phyloP scores from a whole-genome alignment of 176 grass and related monocot genomes.

The Triticum urartu region DNA sequence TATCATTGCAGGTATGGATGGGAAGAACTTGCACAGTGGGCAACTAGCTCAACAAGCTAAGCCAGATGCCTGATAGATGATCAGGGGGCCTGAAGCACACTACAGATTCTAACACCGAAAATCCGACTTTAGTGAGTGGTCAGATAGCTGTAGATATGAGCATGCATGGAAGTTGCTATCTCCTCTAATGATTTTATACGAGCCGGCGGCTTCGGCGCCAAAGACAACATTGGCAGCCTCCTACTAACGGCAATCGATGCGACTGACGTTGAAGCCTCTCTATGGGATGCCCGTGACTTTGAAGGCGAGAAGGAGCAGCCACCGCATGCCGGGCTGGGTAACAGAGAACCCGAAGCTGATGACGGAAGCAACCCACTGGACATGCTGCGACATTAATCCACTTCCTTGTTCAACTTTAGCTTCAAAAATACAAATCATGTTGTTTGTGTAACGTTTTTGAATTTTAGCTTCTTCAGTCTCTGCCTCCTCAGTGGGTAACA shows the following conservation, averaged over 20 bases:
- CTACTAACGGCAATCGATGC: conserved; percentile 55
- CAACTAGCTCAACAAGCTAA: no score
- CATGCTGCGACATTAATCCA: background rate
- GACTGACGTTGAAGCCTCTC: conserved; percentile 55
- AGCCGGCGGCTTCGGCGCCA: conserved; percentile 60
- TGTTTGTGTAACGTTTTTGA: background rate
- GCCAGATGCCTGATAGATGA: no score
- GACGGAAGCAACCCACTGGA: no score
- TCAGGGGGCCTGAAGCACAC: background rate
- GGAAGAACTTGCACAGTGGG: no score
- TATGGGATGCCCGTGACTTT: conserved; percentile 41
- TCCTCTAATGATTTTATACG: conserved; percentile 51
- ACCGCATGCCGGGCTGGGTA: conserved; percentile 36
- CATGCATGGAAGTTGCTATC: conserved; percentile 51
- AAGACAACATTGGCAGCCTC: conserved; percentile 60
- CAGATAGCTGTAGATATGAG: conserved; percentile 40
- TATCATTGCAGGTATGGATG: no score
- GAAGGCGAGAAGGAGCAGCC: conserved; percentile 50
- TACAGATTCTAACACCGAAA: background rate
- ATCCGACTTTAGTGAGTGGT: background rate
- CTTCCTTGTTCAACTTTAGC: background rate
- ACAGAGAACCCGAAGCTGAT: background rate
- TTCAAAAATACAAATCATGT: no score
- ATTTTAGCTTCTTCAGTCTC: background rate
- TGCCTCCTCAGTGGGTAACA: background rate